Conservation (phyloP, 257 asterid genomes). For the Lantana camara region DNA sequence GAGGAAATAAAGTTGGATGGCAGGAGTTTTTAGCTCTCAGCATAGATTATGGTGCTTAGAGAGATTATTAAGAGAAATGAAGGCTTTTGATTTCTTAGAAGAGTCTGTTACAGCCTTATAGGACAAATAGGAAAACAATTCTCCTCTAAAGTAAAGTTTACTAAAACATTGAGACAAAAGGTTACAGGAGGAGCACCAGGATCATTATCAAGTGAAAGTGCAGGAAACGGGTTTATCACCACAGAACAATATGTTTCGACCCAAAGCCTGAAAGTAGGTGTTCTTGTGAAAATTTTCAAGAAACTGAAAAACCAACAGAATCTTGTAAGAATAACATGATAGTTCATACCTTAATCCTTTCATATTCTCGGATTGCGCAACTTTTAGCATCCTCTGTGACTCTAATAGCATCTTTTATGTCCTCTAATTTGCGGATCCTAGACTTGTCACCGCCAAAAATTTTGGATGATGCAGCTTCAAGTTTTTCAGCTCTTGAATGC, state of each 20-base stretch:
- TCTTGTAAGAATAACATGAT: slow-evolving; percentile 6
- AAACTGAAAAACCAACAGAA: slow-evolving; percentile 28
- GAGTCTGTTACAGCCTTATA: slow-evolving; percentile 17
- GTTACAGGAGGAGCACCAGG: background rate
- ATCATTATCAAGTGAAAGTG: slow-evolving; percentile 17
- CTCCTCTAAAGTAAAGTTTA: background rate
- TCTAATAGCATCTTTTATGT: slow-evolving; percentile 77
- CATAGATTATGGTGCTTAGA: background rate
- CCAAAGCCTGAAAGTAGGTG: slow-evolving; percentile 8
- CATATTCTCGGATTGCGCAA: slow-evolving; percentile 81
- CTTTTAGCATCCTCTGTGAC: slow-evolving; percentile 86
- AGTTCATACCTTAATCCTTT: slow-evolving; percentile 79
- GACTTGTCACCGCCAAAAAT: slow-evolving; percentile 84
- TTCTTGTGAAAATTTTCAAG: slow-evolving; percentile 1
- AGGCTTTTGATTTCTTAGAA: background rate
- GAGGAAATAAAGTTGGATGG: slow-evolving; percentile 10
- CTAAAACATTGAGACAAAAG: background rate
- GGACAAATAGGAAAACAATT: slow-evolving; percentile 20
- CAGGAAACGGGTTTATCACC: slow-evolving; percentile 8
- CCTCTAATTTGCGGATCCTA: slow-evolving; percentile 68
- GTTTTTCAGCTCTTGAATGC: slow-evolving; percentile 79
- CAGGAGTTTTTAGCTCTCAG: slow-evolving; percentile 4
- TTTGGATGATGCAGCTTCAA: slow-evolving; percentile 73
- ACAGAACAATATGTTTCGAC: background rate
- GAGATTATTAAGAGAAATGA: slow-evolving; percentile 15